Evolutionary conservation across 805 yeast genomes (phyloP), one percentile per base, ranked within the genome.

Genomic region (Candida krabiensis): DNA sequence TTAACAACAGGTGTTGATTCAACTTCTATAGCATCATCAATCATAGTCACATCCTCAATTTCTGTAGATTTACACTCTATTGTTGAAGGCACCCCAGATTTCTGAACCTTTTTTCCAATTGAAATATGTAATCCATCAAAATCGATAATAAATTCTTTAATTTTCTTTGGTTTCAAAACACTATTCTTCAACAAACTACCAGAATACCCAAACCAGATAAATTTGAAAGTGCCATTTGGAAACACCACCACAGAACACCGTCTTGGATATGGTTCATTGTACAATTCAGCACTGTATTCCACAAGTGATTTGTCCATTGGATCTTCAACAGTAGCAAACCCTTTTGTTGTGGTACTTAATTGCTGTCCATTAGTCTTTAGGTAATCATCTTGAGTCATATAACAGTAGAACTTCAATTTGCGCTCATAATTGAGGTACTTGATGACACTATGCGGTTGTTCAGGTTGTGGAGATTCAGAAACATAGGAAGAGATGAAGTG

Each of bases 341-440:
- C 37, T 15, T 26, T 22, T 30, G 17, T 24, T 21, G 18, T 15
- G 9, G 18, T 30, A 12, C 19, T 18, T 7, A 17, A 40, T 34
- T 2, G 53, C 46, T 12, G 50, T 16, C 61, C 61, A 0, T 65
- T 56, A 12, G 65, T 55, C 15, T 49, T 53, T 13, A 62, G 40
- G 38, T 68, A 72, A 30, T 68, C 62, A 4, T 61, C 54, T 31
- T 70, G 69, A 0, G 80, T 68, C 44, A 80, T 69, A 49, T 84
- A 80, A 28, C 95, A 67, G 58, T 77, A 86, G 48, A 79, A 85
- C 52, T 86, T 83, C 41, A 73, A 69, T 46, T 88, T 79, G 0
- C 95, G 95, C 42, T 78, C 80, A 47, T 79, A 79, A 53, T 86
- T 95, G 42, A 78, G 77, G 13, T 81, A 80, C 44, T 84, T 70